These are phyloP conservation scores for Hypsizygus marmoreus DNA, from an alignment of 768 basidiomycete genomes.

Conservation along the genomic window DNA sequence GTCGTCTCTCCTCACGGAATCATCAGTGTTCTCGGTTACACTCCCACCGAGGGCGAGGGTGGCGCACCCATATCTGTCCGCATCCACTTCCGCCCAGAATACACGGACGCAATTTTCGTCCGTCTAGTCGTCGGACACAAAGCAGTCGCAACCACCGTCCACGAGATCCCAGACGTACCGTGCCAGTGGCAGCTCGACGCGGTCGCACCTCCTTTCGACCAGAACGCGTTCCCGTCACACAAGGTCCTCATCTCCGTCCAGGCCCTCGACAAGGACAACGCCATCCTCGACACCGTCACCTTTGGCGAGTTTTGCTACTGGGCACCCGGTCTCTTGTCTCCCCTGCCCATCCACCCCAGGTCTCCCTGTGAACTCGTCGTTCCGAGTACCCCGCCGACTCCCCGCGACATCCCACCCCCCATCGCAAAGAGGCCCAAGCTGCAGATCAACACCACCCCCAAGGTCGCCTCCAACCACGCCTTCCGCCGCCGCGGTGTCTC, in stretches of 20 bases:
- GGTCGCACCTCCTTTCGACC: constrained; percentile 54
- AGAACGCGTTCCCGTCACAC: constrained; percentile 38
- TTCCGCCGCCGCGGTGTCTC: constrained; percentile 42
- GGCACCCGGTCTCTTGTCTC: constrained; percentile 39
- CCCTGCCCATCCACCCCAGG: constrained; percentile 10
- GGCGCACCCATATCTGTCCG: constrained; percentile 67
- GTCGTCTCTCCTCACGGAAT: constrained; percentile 52
- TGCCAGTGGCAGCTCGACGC: constrained; percentile 69
- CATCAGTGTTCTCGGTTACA: constrained; percentile 66
- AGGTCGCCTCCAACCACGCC: constrained; percentile 22
- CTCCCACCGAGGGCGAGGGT: constrained; percentile 62
- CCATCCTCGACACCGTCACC: constrained; percentile 61
- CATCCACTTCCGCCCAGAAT: constrained; percentile 56
- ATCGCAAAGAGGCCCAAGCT: constrained; percentile 31
- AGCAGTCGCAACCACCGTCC: constrained; percentile 68
- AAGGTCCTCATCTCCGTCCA: constrained; percentile 62
- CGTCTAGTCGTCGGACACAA: constrained; percentile 74
- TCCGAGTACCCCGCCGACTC: constrained; percentile 12
- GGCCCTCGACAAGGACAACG: constrained; percentile 55
- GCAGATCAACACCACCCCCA: constrained; percentile 26
- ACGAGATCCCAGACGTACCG: constrained; percentile 45
- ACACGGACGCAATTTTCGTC: constrained; percentile 57
- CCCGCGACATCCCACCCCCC: constrained; percentile 7
- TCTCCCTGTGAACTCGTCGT: constrained; percentile 8
- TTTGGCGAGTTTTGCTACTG: constrained; percentile 76